These are phyloP conservation scores for Neoscytalidium dimidiatum DNA, from an alignment of 2,329 filamentous ascomycete species.

Conservation along the genomic window DNA sequence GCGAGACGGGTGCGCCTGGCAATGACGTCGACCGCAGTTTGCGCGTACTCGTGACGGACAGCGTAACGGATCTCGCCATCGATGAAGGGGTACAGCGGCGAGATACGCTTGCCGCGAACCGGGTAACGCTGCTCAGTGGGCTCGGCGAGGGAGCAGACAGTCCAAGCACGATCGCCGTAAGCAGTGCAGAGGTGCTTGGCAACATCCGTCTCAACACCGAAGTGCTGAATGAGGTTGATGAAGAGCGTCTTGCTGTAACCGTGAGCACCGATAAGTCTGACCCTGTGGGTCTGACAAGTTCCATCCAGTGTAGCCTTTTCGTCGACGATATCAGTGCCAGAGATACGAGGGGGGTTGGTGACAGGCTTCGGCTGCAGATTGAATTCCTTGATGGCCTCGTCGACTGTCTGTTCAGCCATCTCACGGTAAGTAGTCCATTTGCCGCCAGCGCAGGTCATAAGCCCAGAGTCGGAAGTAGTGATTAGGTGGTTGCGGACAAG, in stretches of 20 bases:
- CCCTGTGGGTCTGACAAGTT: constrained; percentile 78
- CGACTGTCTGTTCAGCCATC: constrained; percentile 89
- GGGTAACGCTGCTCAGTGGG: constrained; percentile 81
- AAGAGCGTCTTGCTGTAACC: constrained; percentile 89
- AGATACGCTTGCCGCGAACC: constrained; percentile 77
- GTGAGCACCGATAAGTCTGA: constrained; percentile 80
- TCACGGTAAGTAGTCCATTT: constrained; percentile 95
- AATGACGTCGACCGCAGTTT: constrained; percentile 85
- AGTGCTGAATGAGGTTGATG: constrained; percentile 94
- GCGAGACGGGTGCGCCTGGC: constrained; percentile 81
- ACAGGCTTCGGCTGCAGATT: constrained; percentile 60
- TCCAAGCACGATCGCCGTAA: constrained; percentile 92
- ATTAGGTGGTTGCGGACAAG: constrained; percentile 86
- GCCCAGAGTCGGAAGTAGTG: constrained; percentile 74
- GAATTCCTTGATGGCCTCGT: constrained; percentile 73
- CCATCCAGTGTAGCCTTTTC: constrained; percentile 73
- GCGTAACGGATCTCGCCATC: constrained; percentile 91
- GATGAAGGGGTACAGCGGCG: constrained; percentile 81
- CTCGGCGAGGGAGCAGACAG: constrained; percentile 76
- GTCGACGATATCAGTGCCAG: constrained; percentile 68
- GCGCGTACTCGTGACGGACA: constrained; percentile 84
- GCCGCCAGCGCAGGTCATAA: constrained; percentile 82
- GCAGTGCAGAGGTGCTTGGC: constrained; percentile 84
- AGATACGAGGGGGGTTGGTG: constrained; percentile 64
- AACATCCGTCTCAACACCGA: constrained; percentile 87